Base-by-base conservation (phyloP, 1,284 basidiomycete genomes). In the Rugiboletus extremiorientalis region DNA sequence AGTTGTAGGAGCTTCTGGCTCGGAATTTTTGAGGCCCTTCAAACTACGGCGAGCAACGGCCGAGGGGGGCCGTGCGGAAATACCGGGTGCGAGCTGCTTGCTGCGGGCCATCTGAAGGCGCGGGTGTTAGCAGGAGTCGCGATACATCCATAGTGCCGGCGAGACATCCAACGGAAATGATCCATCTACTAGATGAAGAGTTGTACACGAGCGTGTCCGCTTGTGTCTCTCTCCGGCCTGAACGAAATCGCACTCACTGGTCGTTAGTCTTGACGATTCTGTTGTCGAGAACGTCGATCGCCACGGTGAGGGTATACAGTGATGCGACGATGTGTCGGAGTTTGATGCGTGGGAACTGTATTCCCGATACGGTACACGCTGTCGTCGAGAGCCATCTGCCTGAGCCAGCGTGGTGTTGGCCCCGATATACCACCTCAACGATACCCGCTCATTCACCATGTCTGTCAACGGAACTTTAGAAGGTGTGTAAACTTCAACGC, bases 61-160 rank as follows among this genome's bases (percentile, higher is more conserved):
- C 75, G 88, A 85, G 56, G 91, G 92, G 71, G 88, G 85, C 63
- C 92, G 91, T 67, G 92, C 91, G 23, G 69, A 1, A 76, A 96
- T 81, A 77, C 90, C 83, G 68, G 90, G 86, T 74, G 85, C 87
- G 77, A 95, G 79, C 81, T 90, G 85, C 81, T 90, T 89, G 79
- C 85, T 92, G 82, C 94, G 92, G 79, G 93, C 93, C 94, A 97
- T 96, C 88, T 91, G 71, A 59, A 54, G 67, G 48, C n/a, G 63
- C 52, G 51, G 60, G 50, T 53, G 65, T 67, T 51, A 71, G 66
- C 30, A 60, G 40, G 48, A 50, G n/a, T 72, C 65, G 40, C 31
- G 58, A 37, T 41, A 56, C 74, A 77, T 76, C 79, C 74, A 68
- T 60, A 61, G 51, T 43, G 57, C 50, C 56, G 43, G 46, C 33